Base-by-base conservation (phyloP, 192 early-diverging fungal species). In the Powellomyces hirtus region DNA sequence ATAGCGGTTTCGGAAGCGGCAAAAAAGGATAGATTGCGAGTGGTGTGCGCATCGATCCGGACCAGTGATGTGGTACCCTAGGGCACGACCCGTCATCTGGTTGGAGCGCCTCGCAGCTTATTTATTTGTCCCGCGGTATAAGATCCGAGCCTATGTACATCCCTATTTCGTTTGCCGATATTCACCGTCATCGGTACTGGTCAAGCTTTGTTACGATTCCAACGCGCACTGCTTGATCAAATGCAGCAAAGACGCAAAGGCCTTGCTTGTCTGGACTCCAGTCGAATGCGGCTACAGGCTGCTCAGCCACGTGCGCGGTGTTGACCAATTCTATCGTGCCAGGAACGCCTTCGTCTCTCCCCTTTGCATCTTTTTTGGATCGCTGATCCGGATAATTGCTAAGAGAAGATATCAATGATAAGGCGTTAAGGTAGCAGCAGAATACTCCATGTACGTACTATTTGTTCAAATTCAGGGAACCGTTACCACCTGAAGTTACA, bases 181-280 rank as follows among this genome's bases (percentile, higher is more conserved):
- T n/a, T n/a, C 2, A 14, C 5, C 26, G 46, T 60, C 59, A 60
- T 59, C 46, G 73, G 38, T 68, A 67, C 45, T 51, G 67, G 71
- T 74, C 68, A 51, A 89, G 64, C 64, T 77, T 72, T 50, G 84
- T 85, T 7, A 89, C 81, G 33, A 87, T 76, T 5, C 88, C 89
- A 24, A 91, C 78, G 35, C 85, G 71, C 18, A 91, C 63, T 2
- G 75, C 69, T 66, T 89, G 86, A 64, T 91, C 89, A 80, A 91
- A 91, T 5, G 84, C 76, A 30, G 80, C 70, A 66, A 81, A 88
- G 7, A 70, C 86, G 73, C 78, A 90, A 2, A 91, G 63, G 1
- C 89, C 89, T 37, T 76, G 75, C 71, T 86, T 88, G 64, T 88
- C 84, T 4, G 73, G 58, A 16, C 79, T 80, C 89, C 89, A 91